Conservation (phyloP, 1,284 basidiomycete species). For the Rhodotorula sp. region DNA sequence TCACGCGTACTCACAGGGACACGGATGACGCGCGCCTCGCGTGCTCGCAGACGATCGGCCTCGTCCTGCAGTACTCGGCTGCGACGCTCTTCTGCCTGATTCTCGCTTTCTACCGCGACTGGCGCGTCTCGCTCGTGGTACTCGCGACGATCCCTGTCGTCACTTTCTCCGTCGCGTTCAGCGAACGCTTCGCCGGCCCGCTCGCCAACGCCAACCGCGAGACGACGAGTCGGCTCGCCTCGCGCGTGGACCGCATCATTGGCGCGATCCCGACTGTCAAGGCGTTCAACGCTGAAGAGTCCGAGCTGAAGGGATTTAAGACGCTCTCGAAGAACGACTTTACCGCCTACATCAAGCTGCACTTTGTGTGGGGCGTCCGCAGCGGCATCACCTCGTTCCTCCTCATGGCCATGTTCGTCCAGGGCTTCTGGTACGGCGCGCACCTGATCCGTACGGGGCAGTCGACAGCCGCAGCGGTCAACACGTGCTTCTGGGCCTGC, state of each 20-base stretch:
- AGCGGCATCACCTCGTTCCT: conserved; percentile 72
- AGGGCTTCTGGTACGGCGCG: conserved; percentile 94
- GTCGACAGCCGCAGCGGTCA: conserved; percentile 72
- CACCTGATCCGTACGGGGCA: conserved; percentile 76
- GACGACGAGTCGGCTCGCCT: conserved; percentile 69
- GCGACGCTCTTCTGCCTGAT: conserved; percentile 76
- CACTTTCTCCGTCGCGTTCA: conserved; percentile 70
- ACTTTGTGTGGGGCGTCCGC: conserved; percentile 74
- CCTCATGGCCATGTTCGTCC: conserved; percentile 89
- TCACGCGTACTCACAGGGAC: conserved; percentile 61
- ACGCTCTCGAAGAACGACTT: conserved; percentile 59
- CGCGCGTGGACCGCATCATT: conserved; percentile 75
- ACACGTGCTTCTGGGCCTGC: conserved; percentile 96
- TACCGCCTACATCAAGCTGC: conserved; percentile 58
- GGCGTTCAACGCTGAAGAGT: conserved; percentile 80
- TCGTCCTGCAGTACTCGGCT: conserved; percentile 75
- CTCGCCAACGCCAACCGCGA: conserved; percentile 68
- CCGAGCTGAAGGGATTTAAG: conserved; percentile 62
- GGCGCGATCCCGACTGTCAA: conserved; percentile 88
- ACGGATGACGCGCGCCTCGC: conserved; percentile 90
- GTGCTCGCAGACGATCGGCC: conserved; percentile 73
- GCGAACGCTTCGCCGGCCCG: conserved; percentile 67
- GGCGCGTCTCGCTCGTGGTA: conserved; percentile 84
- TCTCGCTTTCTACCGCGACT: conserved; percentile 79
- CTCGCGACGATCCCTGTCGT: conserved; percentile 85